A percentile compares a stretch with the other conserved stretches of the same genome.
These are phyloP conservation scores for Globisporangium radiosum DNA, from an alignment of 352 stramenopile genomes.

Conservation along the genomic window DNA sequence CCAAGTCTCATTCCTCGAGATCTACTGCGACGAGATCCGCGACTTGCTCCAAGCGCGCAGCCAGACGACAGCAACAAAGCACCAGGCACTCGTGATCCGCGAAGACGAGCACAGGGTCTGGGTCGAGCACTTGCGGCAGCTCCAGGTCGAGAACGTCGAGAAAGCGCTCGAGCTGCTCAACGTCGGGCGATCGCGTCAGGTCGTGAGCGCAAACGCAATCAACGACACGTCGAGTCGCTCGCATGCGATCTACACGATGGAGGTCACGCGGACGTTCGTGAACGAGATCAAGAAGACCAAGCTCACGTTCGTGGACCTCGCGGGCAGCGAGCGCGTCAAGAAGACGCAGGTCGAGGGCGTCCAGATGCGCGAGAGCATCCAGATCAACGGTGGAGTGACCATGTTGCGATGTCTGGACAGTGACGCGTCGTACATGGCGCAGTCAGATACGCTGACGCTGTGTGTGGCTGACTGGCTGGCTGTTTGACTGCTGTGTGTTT, in stretches of 20 bases:
- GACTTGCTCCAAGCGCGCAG: slow-evolving; percentile 71
- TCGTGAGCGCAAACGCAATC: slow-evolving; percentile 35
- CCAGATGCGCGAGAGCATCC: slow-evolving; percentile 45
- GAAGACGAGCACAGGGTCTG: slow-evolving; percentile 35
- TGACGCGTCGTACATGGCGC: too few relatives aligned
- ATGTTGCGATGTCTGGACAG: neutral
- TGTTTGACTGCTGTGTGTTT: neutral
- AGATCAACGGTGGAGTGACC: slow-evolving; percentile 37
- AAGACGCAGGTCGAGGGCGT: slow-evolving; percentile 46
- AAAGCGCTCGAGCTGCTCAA: slow-evolving; percentile 44
- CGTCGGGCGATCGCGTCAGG: slow-evolving; percentile 29
- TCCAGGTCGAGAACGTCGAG: slow-evolving; percentile 26
- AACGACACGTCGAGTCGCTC: slow-evolving; percentile 60
- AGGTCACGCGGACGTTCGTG: slow-evolving; percentile 30
- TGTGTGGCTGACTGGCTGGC: neutral
- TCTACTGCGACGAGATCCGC: slow-evolving; percentile 92
- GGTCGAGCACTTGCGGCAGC: slow-evolving; percentile 34
- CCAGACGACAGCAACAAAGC: neutral
- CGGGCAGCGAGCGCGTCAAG: slow-evolving; percentile 48
- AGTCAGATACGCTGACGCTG: too few relatives aligned
- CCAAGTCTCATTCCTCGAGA: slow-evolving; percentile 78
- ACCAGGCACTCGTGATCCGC: slow-evolving; percentile 24
- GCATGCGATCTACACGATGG: slow-evolving; percentile 55
- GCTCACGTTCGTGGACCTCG: slow-evolving; percentile 57
- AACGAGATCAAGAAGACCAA: slow-evolving; percentile 46